Base-by-base conservation (phyloP, 805 yeast genomes). In the Candida maesae region DNA sequence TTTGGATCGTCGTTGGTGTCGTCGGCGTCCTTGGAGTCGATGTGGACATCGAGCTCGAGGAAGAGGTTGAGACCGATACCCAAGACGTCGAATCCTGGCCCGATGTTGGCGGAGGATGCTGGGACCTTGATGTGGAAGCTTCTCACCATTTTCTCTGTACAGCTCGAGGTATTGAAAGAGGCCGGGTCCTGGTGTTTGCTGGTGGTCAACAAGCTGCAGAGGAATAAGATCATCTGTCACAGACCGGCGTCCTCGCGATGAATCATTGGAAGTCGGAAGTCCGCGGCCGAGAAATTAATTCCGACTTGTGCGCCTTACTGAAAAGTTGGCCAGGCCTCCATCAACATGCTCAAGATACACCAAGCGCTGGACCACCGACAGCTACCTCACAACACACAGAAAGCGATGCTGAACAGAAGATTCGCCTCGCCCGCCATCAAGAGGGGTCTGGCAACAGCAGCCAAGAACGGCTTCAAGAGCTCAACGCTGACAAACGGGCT, bases 51-150 rank as follows among this genome's bases (percentile, higher is more conserved):
- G 42, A 93, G 70, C 39, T 81, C 84, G 42, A 93, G 69, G 57
- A 68, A 88, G 36, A 89, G 67, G 47, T 84, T 74, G 50, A 93
- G 72, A 34, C 96, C 96, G 30, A 93, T 82, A 18, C 99, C 99
- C 38, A 93, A 68, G 6, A 93, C 99, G 64, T 93, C 99, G 59
- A 91, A 93, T 1, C 99, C 99, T 9, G 99, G 99, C 8, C 99
- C 99, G 38, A 93, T 91, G 57, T 93, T 93, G 56, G 99, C 99
- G 36, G 95, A 85, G 5, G 98, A 90, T 6, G 98, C 96, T 4
- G 99, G 99, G 14, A 91, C 93, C 40, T 76, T 78, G 52, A 87
- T 75, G 33, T 60, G 63, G 63, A 83, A 83, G 40, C 71, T 67
- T 45, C 78, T 71, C 41, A 63, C 50, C 78, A 68, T 35, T n/a